Evolutionary conservation across 2,329 filamentous ascomycete species (phyloP), one percentile per base, ranked within the genome.

Genomic region (Rhytidhysteron rufulum): DNA sequence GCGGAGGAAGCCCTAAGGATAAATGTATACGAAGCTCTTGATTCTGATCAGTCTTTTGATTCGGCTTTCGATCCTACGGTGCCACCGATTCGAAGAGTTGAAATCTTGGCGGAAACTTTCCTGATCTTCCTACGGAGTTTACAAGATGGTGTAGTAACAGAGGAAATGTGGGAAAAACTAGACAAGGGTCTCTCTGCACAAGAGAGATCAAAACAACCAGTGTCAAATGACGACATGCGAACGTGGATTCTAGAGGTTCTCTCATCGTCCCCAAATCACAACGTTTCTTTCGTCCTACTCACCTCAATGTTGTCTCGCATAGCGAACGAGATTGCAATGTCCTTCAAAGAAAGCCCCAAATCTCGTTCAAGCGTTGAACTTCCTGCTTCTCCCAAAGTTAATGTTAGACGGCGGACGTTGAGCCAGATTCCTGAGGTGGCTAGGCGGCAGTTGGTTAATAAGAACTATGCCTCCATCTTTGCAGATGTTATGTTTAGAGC

Each of bases 201-300:
- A 11, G 69, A 72, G 29, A 76, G 72, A 47, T 48, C 63, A 1
- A 73, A 71, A 25, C 63, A 60, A 2, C 63, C 69, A 17, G 56
- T 53, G 10, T 39, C 45, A 6, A 40, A 68, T 8, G 80, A 84
- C 41, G 79, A 83, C 33, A 70, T 76, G 32, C 75, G 79, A 45
- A 73, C 73, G 29, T 73, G 71, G 60, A 68, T 93, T 2, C 78
- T 95, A 4, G 90, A 96, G 50, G 76, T 84, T 2, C 74, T 96
- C 2, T 71, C 77, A 2, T 76, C 80, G 0, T 86, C 57, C 1
- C 59, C 88, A 0, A 83, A 84, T 36, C 85, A 95, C 66, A 93
- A 88, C 58, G 90, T 95, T 40, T 85, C 86, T 0, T 95, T 96
- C 56, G 86, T 95, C 2, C 89, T 96, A 49, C 70, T 96, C 13